Percentiles rank a stretch among this genome's conserved stretches.
Evolutionary conservation across 176 grass and related monocot species (phyloP).

Genomic region (Calamus simplicifolius): DNA sequence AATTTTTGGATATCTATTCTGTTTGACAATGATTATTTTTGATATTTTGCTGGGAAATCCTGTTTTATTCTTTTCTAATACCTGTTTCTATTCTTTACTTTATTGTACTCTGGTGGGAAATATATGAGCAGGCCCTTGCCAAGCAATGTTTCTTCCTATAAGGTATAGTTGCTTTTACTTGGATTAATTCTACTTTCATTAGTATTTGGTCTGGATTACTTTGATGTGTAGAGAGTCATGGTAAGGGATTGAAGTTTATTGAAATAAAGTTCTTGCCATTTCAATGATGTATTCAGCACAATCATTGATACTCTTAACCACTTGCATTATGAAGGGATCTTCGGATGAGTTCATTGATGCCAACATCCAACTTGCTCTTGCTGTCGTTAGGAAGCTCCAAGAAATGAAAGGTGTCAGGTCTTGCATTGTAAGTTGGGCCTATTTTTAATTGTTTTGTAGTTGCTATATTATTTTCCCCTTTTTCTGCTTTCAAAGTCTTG

Average conservation of each 20-base stretch:
- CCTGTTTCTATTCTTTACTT: background rate
- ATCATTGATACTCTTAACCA: constrained; percentile 2
- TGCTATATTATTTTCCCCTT: too few relatives aligned
- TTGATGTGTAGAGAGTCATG: too few relatives aligned
- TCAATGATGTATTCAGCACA: background rate
- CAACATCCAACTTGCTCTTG: constrained; percentile 88
- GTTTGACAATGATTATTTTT: too few relatives aligned
- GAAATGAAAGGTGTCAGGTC: constrained; percentile 50
- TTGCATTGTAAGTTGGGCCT: constrained; percentile 70
- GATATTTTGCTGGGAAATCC: too few relatives aligned
- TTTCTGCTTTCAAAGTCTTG: too few relatives aligned
- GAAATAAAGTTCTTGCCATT: too few relatives aligned
- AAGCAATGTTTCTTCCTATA: constrained; percentile 86
- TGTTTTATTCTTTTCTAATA: background rate
- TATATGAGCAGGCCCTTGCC: constrained; percentile 56
- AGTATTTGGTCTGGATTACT: too few relatives aligned
- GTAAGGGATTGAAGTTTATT: too few relatives aligned
- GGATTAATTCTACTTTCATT: too few relatives aligned
- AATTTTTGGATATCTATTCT: too few relatives aligned
- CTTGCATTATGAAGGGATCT: constrained; percentile 50
- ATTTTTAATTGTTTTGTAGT: constrained; percentile 1
- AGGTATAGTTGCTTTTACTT: too few relatives aligned
- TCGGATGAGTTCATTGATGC: constrained; percentile 98
- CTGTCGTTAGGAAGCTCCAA: constrained; percentile 66
- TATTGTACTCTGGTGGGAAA: constrained; percentile 11